Percentiles rank a stretch among this genome's conserved stretches.
These are phyloP conservation scores for Linnemannia exigua DNA, from an alignment of 192 early-diverging fungal genomes.

Conservation along the genomic window DNA sequence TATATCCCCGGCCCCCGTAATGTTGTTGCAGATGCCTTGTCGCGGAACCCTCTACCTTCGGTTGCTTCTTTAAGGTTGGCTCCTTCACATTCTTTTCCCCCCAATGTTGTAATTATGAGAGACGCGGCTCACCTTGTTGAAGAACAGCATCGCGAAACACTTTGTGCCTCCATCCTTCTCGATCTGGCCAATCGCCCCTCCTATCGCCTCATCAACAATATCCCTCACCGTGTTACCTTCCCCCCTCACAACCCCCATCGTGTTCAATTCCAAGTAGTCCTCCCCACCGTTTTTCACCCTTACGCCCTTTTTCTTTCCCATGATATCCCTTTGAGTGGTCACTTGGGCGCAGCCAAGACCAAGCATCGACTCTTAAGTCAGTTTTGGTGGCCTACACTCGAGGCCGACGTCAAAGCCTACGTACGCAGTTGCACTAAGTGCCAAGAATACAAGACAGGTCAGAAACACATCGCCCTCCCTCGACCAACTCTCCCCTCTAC, in stretches of 20 bases:
- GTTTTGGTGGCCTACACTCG: constrained; percentile 20
- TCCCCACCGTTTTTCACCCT: constrained; percentile 15
- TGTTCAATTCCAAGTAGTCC: constrained; percentile 12
- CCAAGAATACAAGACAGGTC: constrained; percentile 21
- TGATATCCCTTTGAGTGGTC: constrained; percentile 21
- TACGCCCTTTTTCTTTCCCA: constrained; percentile 15
- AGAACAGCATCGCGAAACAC: not conserved
- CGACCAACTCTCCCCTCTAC: not conserved
- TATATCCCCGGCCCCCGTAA: constrained; percentile 11
- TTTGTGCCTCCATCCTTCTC: not conserved
- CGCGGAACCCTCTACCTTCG: constrained; percentile 7
- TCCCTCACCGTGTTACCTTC: constrained; percentile 14
- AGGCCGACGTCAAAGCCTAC: not conserved
- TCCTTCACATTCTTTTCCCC: not conserved
- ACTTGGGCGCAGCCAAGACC: constrained; percentile 9
- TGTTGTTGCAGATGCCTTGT: constrained; percentile 16
- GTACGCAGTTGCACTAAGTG: constrained; percentile 5
- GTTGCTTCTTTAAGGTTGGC: not conserved
- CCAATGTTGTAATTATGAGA: not conserved
- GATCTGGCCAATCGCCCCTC: constrained; percentile 3
- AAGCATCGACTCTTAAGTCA: not conserved
- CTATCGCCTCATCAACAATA: constrained; percentile 9
- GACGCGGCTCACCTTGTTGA: constrained; percentile 5
- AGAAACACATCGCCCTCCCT: not conserved
- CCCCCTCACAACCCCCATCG: constrained; percentile 15